These are phyloP conservation scores for Malus hybrid DNA, from an alignment of 331 rosid species.

Conservation along the genomic window DNA sequence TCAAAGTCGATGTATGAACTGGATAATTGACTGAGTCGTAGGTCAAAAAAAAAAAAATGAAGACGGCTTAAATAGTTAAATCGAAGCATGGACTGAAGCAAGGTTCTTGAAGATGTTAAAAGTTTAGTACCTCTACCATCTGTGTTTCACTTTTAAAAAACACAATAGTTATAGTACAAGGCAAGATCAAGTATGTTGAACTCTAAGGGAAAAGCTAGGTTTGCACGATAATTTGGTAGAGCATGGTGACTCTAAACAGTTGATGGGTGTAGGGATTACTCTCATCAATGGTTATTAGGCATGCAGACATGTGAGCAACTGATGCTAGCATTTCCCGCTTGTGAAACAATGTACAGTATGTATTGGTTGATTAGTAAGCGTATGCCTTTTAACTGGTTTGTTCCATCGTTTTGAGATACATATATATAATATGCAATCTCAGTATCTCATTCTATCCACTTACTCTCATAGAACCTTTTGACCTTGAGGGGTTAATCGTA, in stretches of 20 bases:
- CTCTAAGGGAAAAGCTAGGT: not conserved
- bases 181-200: not conserved
- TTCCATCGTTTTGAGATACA: not conserved
- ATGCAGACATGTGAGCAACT: not conserved
- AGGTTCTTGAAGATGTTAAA: not conserved
- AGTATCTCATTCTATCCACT: slow-evolving; percentile 6
- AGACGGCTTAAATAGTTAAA: not conserved
- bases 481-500: slow-evolving; percentile 23
- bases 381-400: not conserved
- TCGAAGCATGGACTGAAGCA: not conserved
- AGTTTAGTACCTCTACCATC: not conserved
- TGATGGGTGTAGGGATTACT: not conserved
- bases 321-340: not conserved
- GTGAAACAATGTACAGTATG: not conserved
- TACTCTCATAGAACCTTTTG: slow-evolving; percentile 63
- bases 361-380: not conserved
- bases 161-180: not conserved
- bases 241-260: not conserved
- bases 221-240: not conserved
- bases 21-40: not conserved
- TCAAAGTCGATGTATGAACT: not conserved
- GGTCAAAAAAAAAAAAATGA: not conserved
- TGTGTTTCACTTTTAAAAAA: not conserved
- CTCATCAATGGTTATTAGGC: not conserved
- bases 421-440: not conserved